Base-by-base conservation (phyloP, 2,329 filamentous ascomycete genomes). In the Verticillium longisporum region DNA sequence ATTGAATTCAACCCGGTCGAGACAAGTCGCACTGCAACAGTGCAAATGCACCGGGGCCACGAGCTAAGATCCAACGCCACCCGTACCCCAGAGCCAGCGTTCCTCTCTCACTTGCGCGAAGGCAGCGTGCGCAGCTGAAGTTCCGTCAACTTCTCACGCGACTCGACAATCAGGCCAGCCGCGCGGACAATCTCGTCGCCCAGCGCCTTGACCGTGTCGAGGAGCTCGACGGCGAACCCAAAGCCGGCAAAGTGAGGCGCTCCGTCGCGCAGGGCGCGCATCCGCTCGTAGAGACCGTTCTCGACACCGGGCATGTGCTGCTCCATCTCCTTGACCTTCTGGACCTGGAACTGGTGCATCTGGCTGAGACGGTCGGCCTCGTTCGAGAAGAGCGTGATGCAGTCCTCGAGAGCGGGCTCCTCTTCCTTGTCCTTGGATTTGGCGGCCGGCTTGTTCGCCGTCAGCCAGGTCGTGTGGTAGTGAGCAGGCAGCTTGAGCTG, bases 401-500 rank as follows among this genome's bases (percentile, higher is more conserved):
- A 63, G 36, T 64, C 64, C 36, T 65, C 63, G 1, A 66, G 14
- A 9, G 79, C 78, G 64, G 78, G 78, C 61, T 74, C 75, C 58
- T 78, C 74, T 50, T 77, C 72, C 62, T 77, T 75, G 62, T 77
- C 74, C 66, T 69, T 4, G 73, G 63, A 45, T 53, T 62, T 57
- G 38, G 59, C 61, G 7, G 53, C 34, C 1, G 58, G 60, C 10
- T 72, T 65, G 32, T 72, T 74, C 13, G 75, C 75, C 45, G 78
- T 79, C 1, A 79, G 74, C 13, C 77, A 76, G 0, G 77, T 78
- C 59, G 78, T 76, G 66, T 83, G 80, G 65, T 83, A 83, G 67
- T 82, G 80, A 14, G 77, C 74, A 3, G 91, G 90, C 15, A 93
- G 79, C 67, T 88, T 87, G 60, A 92, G 79, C 69, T 91, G 91